Percentiles rank a stretch among this genome's conserved stretches.
These are phyloP conservation scores for Trichoderma koningii DNA, from an alignment of 2,329 filamentous ascomycete species.

Conservation along the genomic window DNA sequence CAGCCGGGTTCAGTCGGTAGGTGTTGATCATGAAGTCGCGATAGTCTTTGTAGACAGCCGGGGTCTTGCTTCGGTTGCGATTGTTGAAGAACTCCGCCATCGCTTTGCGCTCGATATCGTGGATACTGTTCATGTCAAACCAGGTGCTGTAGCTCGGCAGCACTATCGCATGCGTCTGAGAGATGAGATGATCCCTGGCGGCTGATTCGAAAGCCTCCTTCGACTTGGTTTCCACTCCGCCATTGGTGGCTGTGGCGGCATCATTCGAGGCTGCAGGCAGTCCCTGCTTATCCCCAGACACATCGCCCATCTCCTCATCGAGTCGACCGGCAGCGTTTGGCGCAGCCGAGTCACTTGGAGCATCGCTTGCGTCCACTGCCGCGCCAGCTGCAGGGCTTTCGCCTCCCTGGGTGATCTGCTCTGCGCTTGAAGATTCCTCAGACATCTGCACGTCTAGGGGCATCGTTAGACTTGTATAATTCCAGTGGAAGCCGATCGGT, in stretches of 20 bases:
- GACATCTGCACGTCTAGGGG: constrained; percentile 64
- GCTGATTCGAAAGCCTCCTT: constrained; percentile 83
- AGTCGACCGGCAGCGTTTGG: constrained; percentile 63
- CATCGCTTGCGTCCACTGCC: constrained; percentile 65
- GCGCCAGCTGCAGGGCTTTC: constrained; percentile 58
- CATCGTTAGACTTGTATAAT: background rate
- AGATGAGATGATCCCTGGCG: constrained; percentile 86
- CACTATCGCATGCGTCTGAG: constrained; percentile 93
- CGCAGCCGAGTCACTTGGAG: constrained; percentile 58
- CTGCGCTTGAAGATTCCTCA: constrained; percentile 47
- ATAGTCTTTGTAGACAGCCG: constrained; percentile 97
- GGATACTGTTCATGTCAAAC: constrained; percentile 97
- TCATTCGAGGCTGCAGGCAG: constrained; percentile 47
- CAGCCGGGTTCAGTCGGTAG: constrained; percentile 90
- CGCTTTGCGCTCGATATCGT: constrained; percentile 89
- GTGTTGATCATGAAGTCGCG: constrained; percentile 99
- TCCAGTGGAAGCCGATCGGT: background rate
- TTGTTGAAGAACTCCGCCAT: constrained; percentile 98
- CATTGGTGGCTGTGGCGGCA: constrained; percentile 51
- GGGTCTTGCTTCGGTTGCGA: constrained; percentile 96
- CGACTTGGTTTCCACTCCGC: constrained; percentile 63
- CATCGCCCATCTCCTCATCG: constrained; percentile 81
- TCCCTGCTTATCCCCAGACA: constrained; percentile 55
- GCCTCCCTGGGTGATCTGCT: constrained; percentile 63
- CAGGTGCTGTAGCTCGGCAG: constrained; percentile 96